Evolutionary conservation across 768 basidiomycete species (phyloP).

Genomic region (Dentipellis fragilis): DNA sequence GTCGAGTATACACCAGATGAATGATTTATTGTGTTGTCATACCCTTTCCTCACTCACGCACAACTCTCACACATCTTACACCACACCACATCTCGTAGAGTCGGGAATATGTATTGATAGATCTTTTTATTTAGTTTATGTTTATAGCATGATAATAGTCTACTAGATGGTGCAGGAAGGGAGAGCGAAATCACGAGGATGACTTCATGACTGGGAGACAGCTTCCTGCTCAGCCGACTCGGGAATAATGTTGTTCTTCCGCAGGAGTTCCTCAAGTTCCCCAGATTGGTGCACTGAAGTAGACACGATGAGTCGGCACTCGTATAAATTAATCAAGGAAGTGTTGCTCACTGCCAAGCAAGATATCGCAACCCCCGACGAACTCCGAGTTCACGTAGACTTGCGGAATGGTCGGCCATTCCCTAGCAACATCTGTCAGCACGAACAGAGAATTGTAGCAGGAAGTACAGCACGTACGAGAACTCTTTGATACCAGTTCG

Average conservation of each 20-base stretch:
- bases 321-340: neutral
- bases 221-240: conserved; percentile 23
- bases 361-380: conserved; percentile 93
- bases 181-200: conserved; percentile 12
- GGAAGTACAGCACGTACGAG: conserved; percentile 58
- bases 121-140: neutral
- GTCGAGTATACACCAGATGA: conserved; percentile 35
- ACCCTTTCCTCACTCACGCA: neutral
- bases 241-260: conserved; percentile 60
- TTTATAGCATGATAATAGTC: neutral
- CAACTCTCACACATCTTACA: neutral
- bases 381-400: conserved; percentile 93
- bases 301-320: conserved; percentile 1
- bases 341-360: conserved; percentile 67
- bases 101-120: neutral
- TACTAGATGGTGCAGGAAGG: neutral
- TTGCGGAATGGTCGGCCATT: conserved; percentile 98
- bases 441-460: neutral
- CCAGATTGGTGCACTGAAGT: conserved; percentile 89
- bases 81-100: neutral
- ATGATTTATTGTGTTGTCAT: neutral
- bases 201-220: conserved; percentile 5
- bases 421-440: conserved; percentile 34
- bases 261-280: conserved; percentile 77
- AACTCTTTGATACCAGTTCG: conserved; percentile 89